Evolutionary conservation across 2,329 filamentous ascomycete genomes (phyloP), one percentile per base, ranked within the genome.

Genomic region (Diplodia scrobiculata): DNA sequence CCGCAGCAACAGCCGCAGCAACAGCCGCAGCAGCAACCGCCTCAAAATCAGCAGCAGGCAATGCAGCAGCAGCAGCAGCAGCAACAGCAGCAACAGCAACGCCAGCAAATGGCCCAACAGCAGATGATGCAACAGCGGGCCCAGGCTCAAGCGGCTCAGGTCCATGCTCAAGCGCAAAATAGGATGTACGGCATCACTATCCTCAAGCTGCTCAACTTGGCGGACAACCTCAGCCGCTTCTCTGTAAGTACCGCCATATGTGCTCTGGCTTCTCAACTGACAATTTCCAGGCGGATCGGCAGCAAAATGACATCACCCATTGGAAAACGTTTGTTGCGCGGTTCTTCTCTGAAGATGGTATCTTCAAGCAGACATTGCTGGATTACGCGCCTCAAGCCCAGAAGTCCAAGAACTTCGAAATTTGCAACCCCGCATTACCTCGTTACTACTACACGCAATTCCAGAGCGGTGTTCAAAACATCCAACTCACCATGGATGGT

Each of bases 371-470:
- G 71, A 85, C 87, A 3, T 81, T 96, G 17, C 83, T 77, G 70
- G 82, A 85, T 21, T 79, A 79, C 66, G 86, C 88, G 52, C 50
- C 58, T 10, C 29, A 55, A 9, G 21, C n/a, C n/a, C 47, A 34
- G 13, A 82, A 81, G 19, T 85, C 89, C 65, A 97, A 96, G 80
- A 87, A 90, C 72, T 97, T 93, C 72, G 93, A 97, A 75, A 92
- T 98, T 58, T 86, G 89, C 2, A 91, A 87, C 67, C 86, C 92
- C 3, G 91, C 91, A 0, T 83, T 99, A 53, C 87, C 94, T 38
- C 88, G 94, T 72, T 98, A 95, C 77, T 97, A 97, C 75, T 87
- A 90, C 72, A 93, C 91, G 0, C 90, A 96, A 72, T 97, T 95
- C 75, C 89, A 89, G 66, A 94, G 91, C 68, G 93, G 92, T 6